Percentiles rank a stretch among this genome's conserved stretches.
These are phyloP conservation scores for Eucalyptus dawsonii DNA, from an alignment of 345 rosid genomes.

Conservation along the genomic window DNA sequence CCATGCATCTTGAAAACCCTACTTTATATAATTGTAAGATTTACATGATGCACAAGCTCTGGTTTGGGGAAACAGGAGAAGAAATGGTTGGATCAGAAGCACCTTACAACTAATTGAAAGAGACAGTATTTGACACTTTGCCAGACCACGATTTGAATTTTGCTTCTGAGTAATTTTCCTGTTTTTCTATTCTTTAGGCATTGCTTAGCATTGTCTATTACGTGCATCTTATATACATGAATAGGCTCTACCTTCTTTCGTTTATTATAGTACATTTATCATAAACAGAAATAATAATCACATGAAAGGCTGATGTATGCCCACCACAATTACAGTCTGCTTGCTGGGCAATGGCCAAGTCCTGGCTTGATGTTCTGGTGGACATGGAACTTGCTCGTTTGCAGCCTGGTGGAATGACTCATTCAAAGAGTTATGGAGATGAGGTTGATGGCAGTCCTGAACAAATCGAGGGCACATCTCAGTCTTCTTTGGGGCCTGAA, in stretches of 20 bases:
- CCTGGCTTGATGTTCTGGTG: constrained; percentile 97
- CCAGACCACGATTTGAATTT: background rate
- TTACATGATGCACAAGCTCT: background rate
- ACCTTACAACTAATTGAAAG: background rate
- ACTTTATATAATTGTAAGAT: background rate
- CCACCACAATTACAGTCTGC: constrained; percentile 54
- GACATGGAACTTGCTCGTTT: constrained; percentile 70
- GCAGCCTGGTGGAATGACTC: constrained; percentile 58
- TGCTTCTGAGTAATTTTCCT: background rate
- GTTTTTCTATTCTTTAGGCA: background rate
- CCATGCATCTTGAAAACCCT: background rate
- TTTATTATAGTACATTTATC: background rate
- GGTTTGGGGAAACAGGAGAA: background rate
- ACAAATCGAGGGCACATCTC: constrained; percentile 23
- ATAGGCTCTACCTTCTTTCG: background rate
- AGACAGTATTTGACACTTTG: background rate
- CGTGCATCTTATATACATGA: background rate
- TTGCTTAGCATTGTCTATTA: background rate
- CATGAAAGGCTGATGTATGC: background rate
- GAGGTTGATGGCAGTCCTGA: constrained; percentile 49
- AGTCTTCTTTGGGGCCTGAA: constrained; percentile 27
- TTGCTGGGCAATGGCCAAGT: constrained; percentile 97
- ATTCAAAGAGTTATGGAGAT: constrained; percentile 48
- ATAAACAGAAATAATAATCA: background rate
- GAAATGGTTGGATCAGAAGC: background rate